Percentiles rank a stretch among this genome's conserved stretches.
Evolutionary conservation across 805 yeast species (phyloP).

Genomic region (Ogataea kodamae): DNA sequence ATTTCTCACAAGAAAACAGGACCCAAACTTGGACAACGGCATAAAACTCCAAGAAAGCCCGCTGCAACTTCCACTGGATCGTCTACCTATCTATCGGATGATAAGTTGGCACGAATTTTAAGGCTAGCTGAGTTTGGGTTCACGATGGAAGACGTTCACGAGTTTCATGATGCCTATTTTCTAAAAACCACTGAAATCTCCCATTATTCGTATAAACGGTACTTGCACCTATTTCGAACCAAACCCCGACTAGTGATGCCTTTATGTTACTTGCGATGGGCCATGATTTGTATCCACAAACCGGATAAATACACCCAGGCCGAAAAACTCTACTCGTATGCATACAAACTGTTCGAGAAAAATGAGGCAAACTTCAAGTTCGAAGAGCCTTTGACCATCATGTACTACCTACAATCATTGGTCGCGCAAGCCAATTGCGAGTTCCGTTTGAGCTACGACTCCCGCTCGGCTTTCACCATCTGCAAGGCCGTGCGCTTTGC

Average conservation of each 20-base stretch:
- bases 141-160: constrained; percentile 20
- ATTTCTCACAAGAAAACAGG: constrained; percentile 32
- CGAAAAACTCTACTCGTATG: constrained; percentile 19
- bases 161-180: constrained; percentile 21
- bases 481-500: constrained; percentile 26
- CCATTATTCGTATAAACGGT: constrained; percentile 22
- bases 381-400: constrained; percentile 16
- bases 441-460: constrained; percentile 25
- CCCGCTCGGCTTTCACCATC: constrained; percentile 29
- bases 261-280: constrained; percentile 26
- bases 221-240: constrained; percentile 15
- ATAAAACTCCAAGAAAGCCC: not conserved
- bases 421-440: constrained; percentile 27
- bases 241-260: constrained; percentile 21
- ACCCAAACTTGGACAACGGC: constrained; percentile 22
- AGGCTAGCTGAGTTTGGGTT: constrained; percentile 20
- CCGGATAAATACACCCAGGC: constrained; percentile 20
- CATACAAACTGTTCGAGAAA: constrained; percentile 13
- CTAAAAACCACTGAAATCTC: constrained; percentile 11
- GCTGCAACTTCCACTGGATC: constrained; percentile 1
- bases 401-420: constrained; percentile 27
- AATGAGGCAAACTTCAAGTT: constrained; percentile 20
- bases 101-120: constrained; percentile 7
- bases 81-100: constrained; percentile 8
- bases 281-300: constrained; percentile 16